Conservation (phyloP, 805 yeast species). For the Vanderwaltozyma tropicalis region DNA sequence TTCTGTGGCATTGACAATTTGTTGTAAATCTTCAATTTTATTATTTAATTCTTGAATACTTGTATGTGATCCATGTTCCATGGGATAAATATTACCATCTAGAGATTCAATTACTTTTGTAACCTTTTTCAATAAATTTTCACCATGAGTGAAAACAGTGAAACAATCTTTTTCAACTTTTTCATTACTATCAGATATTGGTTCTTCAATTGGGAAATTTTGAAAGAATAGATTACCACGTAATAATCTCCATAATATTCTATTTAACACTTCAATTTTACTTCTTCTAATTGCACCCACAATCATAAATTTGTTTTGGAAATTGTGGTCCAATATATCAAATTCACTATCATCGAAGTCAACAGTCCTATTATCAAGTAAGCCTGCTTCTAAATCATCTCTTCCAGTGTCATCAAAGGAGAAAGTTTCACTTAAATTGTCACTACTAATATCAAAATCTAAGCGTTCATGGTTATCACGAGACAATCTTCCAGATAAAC, state of each 20-base stretch:
- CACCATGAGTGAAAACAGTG: constrained; percentile 87
- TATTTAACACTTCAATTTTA: constrained; percentile 61
- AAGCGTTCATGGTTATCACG: constrained; percentile 16
- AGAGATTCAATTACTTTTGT: constrained; percentile 80
- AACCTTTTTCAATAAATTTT: constrained; percentile 57
- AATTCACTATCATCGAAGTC: constrained; percentile 20
- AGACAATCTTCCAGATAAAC: constrained; percentile 18
- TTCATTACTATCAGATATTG: constrained; percentile 50
- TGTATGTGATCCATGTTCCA: constrained; percentile 36
- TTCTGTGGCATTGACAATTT: constrained; percentile 54
- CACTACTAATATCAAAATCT: constrained; percentile 15
- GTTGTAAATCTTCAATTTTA: constrained; percentile 44
- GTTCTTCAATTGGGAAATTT: constrained; percentile 60
- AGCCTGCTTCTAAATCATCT: neutral
- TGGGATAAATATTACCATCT: constrained; percentile 53
- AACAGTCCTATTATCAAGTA: neutral
- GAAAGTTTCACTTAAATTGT: constrained; percentile 19
- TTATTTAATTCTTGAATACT: constrained; percentile 33
- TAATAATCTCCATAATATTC: constrained; percentile 81
- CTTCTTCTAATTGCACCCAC: constrained; percentile 76
- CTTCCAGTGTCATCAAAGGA: constrained; percentile 11
- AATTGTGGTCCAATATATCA: constrained; percentile 32
- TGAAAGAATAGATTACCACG: constrained; percentile 85
- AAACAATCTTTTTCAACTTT: constrained; percentile 66
- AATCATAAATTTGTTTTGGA: constrained; percentile 25